phyloP scores from a whole-genome alignment of 331 rosid species.

The Arachis monticola region DNA sequence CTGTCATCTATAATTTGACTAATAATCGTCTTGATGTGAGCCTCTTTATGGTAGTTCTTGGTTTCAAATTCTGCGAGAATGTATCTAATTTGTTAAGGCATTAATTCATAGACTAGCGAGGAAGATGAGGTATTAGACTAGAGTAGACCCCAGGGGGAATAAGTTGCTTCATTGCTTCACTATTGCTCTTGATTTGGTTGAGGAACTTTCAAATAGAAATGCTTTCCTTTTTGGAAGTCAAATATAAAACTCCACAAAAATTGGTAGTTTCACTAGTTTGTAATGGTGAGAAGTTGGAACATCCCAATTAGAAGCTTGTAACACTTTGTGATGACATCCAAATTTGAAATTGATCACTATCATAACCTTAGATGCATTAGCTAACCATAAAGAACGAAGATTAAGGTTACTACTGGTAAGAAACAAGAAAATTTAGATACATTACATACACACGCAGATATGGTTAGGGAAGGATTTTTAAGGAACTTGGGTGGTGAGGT shows the following conservation, averaged over 20 bases:
- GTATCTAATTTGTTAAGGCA: background rate
- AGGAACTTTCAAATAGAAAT: slow-evolving; percentile 7
- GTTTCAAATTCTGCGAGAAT: slow-evolving; percentile 14
- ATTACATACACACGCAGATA: background rate
- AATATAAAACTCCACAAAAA: background rate
- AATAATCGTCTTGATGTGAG: background rate
- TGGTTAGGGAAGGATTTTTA: slow-evolving; percentile 4
- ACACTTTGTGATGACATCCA: slow-evolving; percentile 17
- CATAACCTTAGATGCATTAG: slow-evolving; percentile 22
- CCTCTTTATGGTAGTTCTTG: background rate
- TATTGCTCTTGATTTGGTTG: slow-evolving; percentile 21
- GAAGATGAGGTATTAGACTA: background rate
- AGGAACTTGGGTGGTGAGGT: background rate
- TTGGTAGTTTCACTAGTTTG: background rate
- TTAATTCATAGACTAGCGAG: background rate
- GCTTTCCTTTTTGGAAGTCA: background rate
- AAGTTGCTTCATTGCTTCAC: background rate
- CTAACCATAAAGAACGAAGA: slow-evolving; percentile 11
- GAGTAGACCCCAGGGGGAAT: background rate
- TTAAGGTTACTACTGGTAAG: slow-evolving; percentile 17
- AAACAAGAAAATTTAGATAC: background rate
- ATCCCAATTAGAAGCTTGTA: background rate
- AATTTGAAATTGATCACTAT: slow-evolving; percentile 31
- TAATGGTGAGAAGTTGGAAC: background rate
- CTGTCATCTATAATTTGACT: too few relatives aligned